Evolutionary conservation across 495 filamentous ascomycete species (phyloP), one percentile per base, ranked within the genome.

Genomic region (Mycothermus thermophilus): DNA sequence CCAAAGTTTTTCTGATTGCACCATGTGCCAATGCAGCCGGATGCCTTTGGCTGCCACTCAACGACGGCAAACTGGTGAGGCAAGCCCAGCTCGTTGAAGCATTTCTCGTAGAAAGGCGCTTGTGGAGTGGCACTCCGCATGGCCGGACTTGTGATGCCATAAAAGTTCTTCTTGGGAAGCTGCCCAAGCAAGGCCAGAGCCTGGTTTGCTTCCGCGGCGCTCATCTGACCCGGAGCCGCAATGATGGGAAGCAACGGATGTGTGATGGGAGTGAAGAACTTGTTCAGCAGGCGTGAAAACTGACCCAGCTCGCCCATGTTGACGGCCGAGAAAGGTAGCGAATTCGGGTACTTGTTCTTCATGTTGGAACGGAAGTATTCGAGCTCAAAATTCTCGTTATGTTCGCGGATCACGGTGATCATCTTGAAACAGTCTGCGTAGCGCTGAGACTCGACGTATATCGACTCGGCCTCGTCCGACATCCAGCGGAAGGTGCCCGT

Each of bases 391-490:
- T 87, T 87, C 38, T 83, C 82, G 43, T 83, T 77, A 51, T 78
- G 74, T 12, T 77, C 74, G 41, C 69, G 73, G 42, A 81, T 79
- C 54, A 85, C 75, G 12, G 79, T 75, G 46, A 87, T 86, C 80
- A 90, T 87, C 59, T 87, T 90, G 28, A 87, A 75, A 24, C 86
- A 81, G 52, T 87, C 82, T 14, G 77, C 79, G 47, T 85, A 84
- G 36, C 74, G 72, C 27, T 72, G 65, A 11, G 75, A 81, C 37
- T 79, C 66, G 10, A 66, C 59, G 49, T 81, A 90, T 5, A 85
- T 67, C 14, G 64, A 57, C 54, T 79, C 69, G 2, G 81, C 79
- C 37, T 74, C 67, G 3, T 69, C 55, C 0, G 80, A 80, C 5
- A 77, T 72, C 83, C 83, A 90, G 48, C 78, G 83, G 70, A 83